These are phyloP conservation scores for Plenodomus tracheiphilus DNA, from an alignment of 2,329 filamentous ascomycete species.

Conservation along the genomic window DNA sequence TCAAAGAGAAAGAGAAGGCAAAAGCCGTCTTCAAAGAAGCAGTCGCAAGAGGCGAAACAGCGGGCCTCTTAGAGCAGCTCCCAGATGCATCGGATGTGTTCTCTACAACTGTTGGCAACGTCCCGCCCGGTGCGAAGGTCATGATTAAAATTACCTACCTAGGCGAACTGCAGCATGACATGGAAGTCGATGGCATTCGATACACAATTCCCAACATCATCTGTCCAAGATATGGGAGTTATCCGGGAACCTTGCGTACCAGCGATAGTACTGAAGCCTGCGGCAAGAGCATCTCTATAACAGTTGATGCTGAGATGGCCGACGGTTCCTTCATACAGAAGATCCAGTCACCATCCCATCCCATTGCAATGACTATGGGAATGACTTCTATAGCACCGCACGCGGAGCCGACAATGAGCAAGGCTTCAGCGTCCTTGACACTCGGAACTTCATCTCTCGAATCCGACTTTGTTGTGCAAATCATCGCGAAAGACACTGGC, in stretches of 20 bases:
- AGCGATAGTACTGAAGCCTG: constrained; percentile 9
- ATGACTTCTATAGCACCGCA: constrained; percentile 54
- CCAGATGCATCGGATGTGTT: constrained; percentile 67
- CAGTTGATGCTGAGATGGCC: constrained; percentile 63
- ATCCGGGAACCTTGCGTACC: constrained; percentile 43
- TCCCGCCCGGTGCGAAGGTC: constrained; percentile 61
- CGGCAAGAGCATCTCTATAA: constrained; percentile 55
- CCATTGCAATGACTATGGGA: constrained; percentile 67
- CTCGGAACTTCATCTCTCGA: constrained; percentile 59
- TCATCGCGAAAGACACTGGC: constrained; percentile 63
- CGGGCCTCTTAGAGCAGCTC: constrained; percentile 67
- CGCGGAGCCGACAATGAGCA: constrained; percentile 57
- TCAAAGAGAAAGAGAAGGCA: constrained; percentile 68
- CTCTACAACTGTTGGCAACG: constrained; percentile 68
- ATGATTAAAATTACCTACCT: constrained; percentile 67
- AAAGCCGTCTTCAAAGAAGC: constrained; percentile 63
- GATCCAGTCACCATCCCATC: constrained; percentile 69
- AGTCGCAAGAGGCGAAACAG: constrained; percentile 60
- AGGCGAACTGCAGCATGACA: constrained; percentile 72
- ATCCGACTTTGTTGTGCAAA: constrained; percentile 68
- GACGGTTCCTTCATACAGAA: constrained; percentile 60
- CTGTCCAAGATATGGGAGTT: constrained; percentile 66
- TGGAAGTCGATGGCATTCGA: constrained; percentile 66
- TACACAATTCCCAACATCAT: constrained; percentile 71
- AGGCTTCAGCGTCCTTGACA: constrained; percentile 65